Evolutionary conservation across 176 grass and related monocot genomes (phyloP).

Genomic region (Oropetium thomaeum): DNA sequence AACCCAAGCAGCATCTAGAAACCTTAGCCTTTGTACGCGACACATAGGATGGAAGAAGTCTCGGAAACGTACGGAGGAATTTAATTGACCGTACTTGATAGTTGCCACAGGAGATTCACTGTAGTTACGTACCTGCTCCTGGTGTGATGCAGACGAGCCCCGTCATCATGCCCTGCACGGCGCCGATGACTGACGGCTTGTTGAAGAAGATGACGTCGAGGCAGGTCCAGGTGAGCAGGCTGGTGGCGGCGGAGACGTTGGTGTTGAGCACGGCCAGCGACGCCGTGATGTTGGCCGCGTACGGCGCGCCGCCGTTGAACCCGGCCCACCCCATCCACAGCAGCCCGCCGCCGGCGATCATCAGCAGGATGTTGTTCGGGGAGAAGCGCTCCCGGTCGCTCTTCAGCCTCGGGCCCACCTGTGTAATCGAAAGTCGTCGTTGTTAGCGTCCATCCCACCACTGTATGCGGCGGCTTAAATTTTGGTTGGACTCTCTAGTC

Average conservation of each 20-base stretch:
- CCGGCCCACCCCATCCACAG: constrained; percentile 80
- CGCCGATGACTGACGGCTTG: constrained; percentile 79
- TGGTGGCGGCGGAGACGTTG: constrained; percentile 69
- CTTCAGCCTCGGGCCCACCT: constrained; percentile 72
- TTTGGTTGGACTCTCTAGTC: no score
- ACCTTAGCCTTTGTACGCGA: background rate
- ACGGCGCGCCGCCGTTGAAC: constrained; percentile 77
- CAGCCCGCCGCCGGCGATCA: constrained; percentile 67
- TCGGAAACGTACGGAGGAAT: background rate
- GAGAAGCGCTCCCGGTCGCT: constrained; percentile 64
- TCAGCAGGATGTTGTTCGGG: constrained; percentile 76
- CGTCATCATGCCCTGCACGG: constrained; percentile 91
- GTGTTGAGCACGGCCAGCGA: constrained; percentile 86
- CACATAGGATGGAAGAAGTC: background rate
- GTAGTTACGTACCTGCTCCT: constrained; percentile 47
- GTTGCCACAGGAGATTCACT: no score
- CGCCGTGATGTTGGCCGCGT: constrained; percentile 65
- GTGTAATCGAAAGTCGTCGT: background rate
- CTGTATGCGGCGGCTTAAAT: background rate
- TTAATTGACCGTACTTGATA: background rate
- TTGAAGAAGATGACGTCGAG: constrained; percentile 73
- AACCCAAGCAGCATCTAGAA: background rate
- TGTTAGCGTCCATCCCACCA: background rate
- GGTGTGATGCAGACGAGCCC: constrained; percentile 92
- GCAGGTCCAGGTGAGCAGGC: constrained; percentile 84